Evolutionary conservation across 225 moss, liverwort and hornwort species (phyloP).

Genomic region (Asterella californica): DNA sequence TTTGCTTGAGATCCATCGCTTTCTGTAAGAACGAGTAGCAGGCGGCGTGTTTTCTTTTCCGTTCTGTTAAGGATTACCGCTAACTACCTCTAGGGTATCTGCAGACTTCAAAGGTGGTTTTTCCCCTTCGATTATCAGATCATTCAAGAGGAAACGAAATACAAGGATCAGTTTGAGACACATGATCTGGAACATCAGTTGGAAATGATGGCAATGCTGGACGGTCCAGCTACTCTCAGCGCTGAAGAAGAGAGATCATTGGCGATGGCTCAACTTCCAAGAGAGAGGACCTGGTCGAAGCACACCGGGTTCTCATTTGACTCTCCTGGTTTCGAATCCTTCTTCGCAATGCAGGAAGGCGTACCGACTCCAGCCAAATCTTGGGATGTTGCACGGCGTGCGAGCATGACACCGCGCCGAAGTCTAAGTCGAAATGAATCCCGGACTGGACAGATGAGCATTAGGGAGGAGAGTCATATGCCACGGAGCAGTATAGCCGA

Average conservation of each 20-base stretch:
- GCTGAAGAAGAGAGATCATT: conserved; percentile 62
- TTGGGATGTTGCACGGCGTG: conserved; percentile 89
- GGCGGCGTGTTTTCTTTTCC: not conserved
- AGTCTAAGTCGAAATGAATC: conserved; percentile 14
- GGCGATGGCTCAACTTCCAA: conserved; percentile 84
- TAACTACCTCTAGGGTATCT: not conserved
- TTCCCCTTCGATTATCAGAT: conserved; percentile 85
- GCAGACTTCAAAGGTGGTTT: conserved; percentile 78
- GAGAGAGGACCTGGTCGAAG: conserved; percentile 62
- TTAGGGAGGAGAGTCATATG: conserved; percentile 10
- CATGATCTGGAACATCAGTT: conserved; percentile 42
- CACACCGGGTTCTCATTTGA: conserved; percentile 93
- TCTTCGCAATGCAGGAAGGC: conserved; percentile 81
- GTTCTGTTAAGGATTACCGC: not conserved
- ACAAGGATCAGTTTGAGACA: conserved; percentile 14
- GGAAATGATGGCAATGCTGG: conserved; percentile 69
- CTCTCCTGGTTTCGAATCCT: conserved; percentile 89
- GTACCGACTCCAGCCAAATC: conserved; percentile 84
- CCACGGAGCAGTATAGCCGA: conserved; percentile 15
- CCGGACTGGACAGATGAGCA: not conserved
- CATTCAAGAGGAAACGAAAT: conserved; percentile 63
- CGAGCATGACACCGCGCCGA: conserved; percentile 64
- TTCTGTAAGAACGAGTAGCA: too few relatives aligned
- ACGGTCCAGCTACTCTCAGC: conserved; percentile 39
- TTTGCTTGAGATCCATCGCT: not conserved